These are phyloP conservation scores for Iberis pinnata DNA, from an alignment of 345 rosid species.

Conservation along the genomic window DNA sequence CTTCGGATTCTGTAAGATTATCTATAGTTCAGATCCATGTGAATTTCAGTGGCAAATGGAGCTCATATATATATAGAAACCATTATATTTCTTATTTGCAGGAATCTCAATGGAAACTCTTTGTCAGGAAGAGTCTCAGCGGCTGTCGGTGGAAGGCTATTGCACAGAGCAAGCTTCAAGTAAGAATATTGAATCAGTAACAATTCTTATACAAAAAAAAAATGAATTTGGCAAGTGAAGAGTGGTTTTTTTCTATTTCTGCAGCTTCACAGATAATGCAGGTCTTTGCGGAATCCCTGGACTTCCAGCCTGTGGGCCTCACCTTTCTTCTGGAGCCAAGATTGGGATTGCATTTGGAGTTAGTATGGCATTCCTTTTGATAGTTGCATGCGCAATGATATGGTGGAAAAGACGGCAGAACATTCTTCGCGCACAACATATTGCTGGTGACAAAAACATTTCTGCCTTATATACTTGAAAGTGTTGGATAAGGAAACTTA, in stretches of 20 bases:
- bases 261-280: constrained; percentile 90
- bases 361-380: constrained; percentile 42
- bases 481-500: not conserved
- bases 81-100: constrained; percentile 27
- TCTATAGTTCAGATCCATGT: not conserved
- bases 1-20: constrained; percentile 67
- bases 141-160: constrained; percentile 81
- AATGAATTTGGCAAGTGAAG: not conserved
- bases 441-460: constrained; percentile 50
- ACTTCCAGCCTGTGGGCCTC: constrained; percentile 70
- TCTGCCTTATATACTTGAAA: not conserved
- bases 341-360: constrained; percentile 68
- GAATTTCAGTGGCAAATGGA: not conserved
- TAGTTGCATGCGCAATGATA: constrained; percentile 50
- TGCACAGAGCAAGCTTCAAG: constrained; percentile 96
- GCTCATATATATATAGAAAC: constrained; percentile 1
- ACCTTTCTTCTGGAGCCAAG: constrained; percentile 71
- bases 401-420: constrained; percentile 94
- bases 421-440: constrained; percentile 75
- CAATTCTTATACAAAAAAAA: not conserved
- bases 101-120: constrained; percentile 87
- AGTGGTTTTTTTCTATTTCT: constrained; percentile 12
- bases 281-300: constrained; percentile 99
- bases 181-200: constrained; percentile 32
- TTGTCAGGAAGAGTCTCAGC: constrained; percentile 86